Base-by-base conservation (phyloP, 306 rosid genomes). In the Corylus heterophylla region DNA sequence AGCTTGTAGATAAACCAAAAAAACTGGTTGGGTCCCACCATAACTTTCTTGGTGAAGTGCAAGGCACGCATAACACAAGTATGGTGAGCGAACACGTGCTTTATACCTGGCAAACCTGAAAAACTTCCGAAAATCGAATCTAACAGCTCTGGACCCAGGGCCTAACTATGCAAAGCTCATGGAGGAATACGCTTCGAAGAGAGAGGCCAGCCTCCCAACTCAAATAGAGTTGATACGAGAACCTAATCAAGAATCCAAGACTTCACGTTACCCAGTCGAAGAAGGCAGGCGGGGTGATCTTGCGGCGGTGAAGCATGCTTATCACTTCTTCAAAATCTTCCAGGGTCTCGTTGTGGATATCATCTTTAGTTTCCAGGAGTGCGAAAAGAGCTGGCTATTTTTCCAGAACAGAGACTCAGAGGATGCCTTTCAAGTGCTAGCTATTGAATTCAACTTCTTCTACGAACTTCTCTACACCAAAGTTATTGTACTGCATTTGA, bases 381-480 rank as follows among this genome's bases (percentile, higher is more conserved):
- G 88, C 9, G 37, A 27, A 1, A 77, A 79, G 4, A 84, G 90
- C 71, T 76, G 83, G 42, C n/a, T 2, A 0, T 76, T 76, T 58
- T 87, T 84, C 73, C 18, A 0, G 2, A 0, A 0, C 0, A 62
- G 69, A 64, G 1, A 3, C 0, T 1, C 83, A 9, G 8, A 1
- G 4, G 82, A 80, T 1, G 83, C 83, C 20, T 29, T 82, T 8
- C 61, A 39, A 10, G 5, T 87, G 0, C 49, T 85, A 31, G 76
- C 73, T 2, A 17, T 58, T 31, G 87, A 85, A 44, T 86, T 82
- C 58, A 80, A 84, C 63, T 82, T 85, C 49, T 31, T 84, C 0
- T 87, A 85, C 68, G 82, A 87, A 67, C 82, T 59, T 74, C 81
- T 85, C 29, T 80, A 50, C 54, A 85, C 90, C 37, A 85, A 85